Percentiles rank a stretch among this genome's conserved stretches.
Conservation (phyloP, 1,139 yeast genomes). For the Pichia sp. region DNA sequence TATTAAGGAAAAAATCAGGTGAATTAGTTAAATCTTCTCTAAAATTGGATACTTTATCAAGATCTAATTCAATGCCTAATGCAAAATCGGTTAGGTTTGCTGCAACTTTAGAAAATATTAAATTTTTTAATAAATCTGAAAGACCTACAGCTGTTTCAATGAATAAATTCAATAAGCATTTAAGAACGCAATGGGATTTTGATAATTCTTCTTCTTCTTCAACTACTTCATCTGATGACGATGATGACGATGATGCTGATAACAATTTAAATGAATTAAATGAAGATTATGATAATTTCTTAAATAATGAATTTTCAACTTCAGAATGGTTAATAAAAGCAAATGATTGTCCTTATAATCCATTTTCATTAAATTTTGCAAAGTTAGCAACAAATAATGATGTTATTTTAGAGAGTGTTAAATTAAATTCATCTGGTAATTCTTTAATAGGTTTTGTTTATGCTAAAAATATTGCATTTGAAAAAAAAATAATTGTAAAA, state of each 20-base stretch:
- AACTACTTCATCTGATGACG: too few relatives aligned
- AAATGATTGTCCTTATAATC: conserved; percentile 28
- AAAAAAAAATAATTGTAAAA: conserved; percentile 56
- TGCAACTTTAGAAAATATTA: conserved; percentile 53
- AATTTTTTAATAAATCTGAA: conserved; percentile 67
- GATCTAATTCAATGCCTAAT: conserved; percentile 64
- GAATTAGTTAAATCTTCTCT: conserved; percentile 73
- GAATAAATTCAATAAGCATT: neutral
- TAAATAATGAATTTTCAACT: conserved; percentile 17
- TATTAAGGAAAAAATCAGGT: conserved; percentile 64
- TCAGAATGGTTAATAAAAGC: conserved; percentile 39
- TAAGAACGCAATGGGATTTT: conserved; percentile 25
- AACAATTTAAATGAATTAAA: conserved; percentile 26
- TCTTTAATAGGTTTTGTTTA: conserved; percentile 67
- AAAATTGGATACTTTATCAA: conserved; percentile 42
- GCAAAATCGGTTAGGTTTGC: conserved; percentile 79
- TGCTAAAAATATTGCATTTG: conserved; percentile 61
- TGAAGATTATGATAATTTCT: conserved; percentile 26
- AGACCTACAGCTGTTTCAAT: conserved; percentile 67
- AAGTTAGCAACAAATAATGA: conserved; percentile 36
- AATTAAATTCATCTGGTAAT: conserved; percentile 51
- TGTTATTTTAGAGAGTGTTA: conserved; percentile 61
- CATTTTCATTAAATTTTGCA: conserved; percentile 30
- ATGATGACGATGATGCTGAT: conserved; percentile 24
- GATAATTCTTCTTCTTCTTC: too few relatives aligned